Evolutionary conservation across 768 basidiomycete species (phyloP), one percentile per base, ranked within the genome.

Genomic region (Termitomyces sp.): DNA sequence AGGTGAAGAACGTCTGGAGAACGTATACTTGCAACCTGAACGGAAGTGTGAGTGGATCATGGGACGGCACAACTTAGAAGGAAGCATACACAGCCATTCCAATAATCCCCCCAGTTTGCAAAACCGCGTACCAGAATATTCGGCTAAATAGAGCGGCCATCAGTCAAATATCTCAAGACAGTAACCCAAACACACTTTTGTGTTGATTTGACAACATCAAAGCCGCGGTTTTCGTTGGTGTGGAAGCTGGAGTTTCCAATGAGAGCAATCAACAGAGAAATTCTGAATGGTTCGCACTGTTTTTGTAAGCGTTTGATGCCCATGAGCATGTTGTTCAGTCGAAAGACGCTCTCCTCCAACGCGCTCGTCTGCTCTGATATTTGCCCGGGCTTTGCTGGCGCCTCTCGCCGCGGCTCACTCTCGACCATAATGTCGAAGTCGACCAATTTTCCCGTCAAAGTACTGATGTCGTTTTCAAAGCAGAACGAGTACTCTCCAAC

Each of bases 351-450:
- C 77, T 99, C 97, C 73, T 98, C 96, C 55, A 99, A 75, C 10
- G 90, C 85, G 53, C 83, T 91, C 25, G 97, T 98, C 63, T 98
- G 97, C 59, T 98, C 95, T 12, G 89, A 77, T 37, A 99, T 84
- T 71, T 93, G 90, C 14, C 87, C 87, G 4, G 90, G 83, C 70
- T 94, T 95, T 9, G 89, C 92, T 3, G 95, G 91, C 2, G 94
- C 82, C 66, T 94, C 88, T 50, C 93, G 79, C 50, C 97, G 79
- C 2, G 97, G 97, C 69, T 98, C 96, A 59, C 90, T 94, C 80
- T 99, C 97, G 46, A 94, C 93, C 94, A 98, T 95, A 73, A 99
- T 98, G 71, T 92, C 90, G 69, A 94, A 90, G 74, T 94, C 92
- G 65, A 99, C 82, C 46, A 98, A 82, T 72, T 98, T 98, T 75